Percentiles rank a stretch among this genome's conserved stretches.
These are phyloP conservation scores for Penicillium sp. DNA, from an alignment of 2,329 filamentous ascomycete species.

Conservation along the genomic window DNA sequence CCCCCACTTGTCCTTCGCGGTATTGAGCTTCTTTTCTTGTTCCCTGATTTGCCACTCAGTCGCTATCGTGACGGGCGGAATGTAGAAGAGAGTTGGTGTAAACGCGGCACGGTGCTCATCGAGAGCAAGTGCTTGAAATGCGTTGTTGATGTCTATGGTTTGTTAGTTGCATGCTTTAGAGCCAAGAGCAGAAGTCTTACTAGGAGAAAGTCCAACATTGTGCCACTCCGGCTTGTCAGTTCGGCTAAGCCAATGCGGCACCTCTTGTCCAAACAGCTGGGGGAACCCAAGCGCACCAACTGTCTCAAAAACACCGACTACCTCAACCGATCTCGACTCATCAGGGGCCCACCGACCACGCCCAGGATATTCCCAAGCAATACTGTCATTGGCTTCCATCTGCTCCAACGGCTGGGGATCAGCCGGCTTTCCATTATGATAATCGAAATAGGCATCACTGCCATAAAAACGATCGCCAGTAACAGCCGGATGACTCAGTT, in stretches of 20 bases:
- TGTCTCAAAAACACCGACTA: constrained; percentile 37
- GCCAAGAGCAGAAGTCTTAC: constrained; percentile 5
- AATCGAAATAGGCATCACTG: constrained; percentile 23
- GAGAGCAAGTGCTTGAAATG: not conserved
- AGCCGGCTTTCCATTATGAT: constrained; percentile 20
- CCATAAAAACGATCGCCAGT: constrained; percentile 17
- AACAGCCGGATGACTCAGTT: not conserved
- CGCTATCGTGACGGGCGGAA: not conserved
- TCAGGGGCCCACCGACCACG: constrained; percentile 10
- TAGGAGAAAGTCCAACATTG: constrained; percentile 19
- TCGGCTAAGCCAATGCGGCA: constrained; percentile 7
- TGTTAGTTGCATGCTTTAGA: not conserved
- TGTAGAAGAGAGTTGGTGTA: not conserved
- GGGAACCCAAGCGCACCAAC: constrained; percentile 36
- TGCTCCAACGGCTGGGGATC: constrained; percentile 15
- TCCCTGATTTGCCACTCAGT: not conserved
- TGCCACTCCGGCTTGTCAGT: constrained; percentile 6
- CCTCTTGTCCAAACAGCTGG: constrained; percentile 20
- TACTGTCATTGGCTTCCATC: not conserved
- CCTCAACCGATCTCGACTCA: constrained; percentile 22
- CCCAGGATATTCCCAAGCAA: not conserved
- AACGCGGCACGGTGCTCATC: not conserved
- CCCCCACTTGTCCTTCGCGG: not conserved
- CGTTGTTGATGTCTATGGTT: not conserved
- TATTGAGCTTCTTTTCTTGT: not conserved